phyloP scores from a whole-genome alignment of 2,329 filamentous ascomycete genomes.

The Epichloe gansuensis region DNA sequence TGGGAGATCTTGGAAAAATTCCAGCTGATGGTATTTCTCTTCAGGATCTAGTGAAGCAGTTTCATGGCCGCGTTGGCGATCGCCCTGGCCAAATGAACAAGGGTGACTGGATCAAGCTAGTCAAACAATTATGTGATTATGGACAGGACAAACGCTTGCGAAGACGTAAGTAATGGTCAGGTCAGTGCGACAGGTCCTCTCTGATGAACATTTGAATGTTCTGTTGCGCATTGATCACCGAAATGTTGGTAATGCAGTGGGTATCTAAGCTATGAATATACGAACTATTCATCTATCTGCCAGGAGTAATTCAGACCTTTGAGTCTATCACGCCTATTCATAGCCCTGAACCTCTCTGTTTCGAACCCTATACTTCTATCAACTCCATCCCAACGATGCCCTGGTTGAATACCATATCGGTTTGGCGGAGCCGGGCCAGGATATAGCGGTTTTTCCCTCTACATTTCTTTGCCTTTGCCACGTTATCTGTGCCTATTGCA shows the following conservation, averaged over 20 bases:
- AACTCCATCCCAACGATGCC: conserved; percentile 93
- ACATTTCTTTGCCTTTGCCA: conserved; percentile 23
- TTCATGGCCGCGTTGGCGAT: conserved; percentile 40
- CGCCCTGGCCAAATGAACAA: conserved; percentile 38
- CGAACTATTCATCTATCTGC: conserved; percentile 78
- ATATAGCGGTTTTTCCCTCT: conserved; percentile 51
- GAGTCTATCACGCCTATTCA: conserved; percentile 65
- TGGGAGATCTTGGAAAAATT: conserved; percentile 42
- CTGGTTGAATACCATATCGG: conserved; percentile 83
- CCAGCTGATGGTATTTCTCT: conserved; percentile 44
- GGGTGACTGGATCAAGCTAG: conserved; percentile 45
- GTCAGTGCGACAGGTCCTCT: neutral
- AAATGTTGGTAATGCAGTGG: neutral
- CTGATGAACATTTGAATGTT: neutral
- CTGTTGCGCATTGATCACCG: neutral
- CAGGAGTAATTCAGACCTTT: conserved; percentile 80
- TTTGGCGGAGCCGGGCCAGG: conserved; percentile 74
- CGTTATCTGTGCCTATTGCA: conserved; percentile 30
- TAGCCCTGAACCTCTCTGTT: conserved; percentile 77
- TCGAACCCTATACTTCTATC: conserved; percentile 92
- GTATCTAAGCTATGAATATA: conserved; percentile 3
- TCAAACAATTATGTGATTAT: conserved; percentile 43
- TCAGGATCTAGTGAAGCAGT: conserved; percentile 39
- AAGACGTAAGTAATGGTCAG: conserved; percentile 23
- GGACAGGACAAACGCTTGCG: conserved; percentile 41